phyloP scores from a whole-genome alignment of 805 yeast genomes.

The Candida parachauliodes region DNA sequence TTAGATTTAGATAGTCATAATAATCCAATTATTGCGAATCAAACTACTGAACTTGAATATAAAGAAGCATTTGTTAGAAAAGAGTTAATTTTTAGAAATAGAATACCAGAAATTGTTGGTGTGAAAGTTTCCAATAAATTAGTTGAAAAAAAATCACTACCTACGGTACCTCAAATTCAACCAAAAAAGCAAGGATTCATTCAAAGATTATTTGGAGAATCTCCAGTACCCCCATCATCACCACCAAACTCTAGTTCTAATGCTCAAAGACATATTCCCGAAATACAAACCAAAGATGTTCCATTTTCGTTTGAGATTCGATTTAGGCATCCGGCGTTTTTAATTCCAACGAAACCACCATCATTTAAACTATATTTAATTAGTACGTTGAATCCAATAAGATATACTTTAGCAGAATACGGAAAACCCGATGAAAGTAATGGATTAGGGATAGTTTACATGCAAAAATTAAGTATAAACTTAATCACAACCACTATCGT shows the following conservation, averaged over 20 bases:
- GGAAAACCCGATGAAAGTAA: constrained; percentile 40
- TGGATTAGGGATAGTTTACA: constrained; percentile 44
- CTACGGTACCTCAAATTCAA: constrained; percentile 17
- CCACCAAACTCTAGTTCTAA: constrained; percentile 11
- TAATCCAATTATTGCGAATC: constrained; percentile 16
- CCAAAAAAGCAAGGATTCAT: constrained; percentile 25
- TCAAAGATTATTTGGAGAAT: constrained; percentile 18
- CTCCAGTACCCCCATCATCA: constrained; percentile 9
- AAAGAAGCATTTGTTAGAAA: constrained; percentile 45
- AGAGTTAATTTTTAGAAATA: constrained; percentile 32
- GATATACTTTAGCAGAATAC: constrained; percentile 26
- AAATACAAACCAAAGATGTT: constrained; percentile 32
- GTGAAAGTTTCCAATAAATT: constrained; percentile 19
- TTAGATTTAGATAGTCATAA: constrained; percentile 32
- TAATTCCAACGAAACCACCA: constrained; percentile 42
- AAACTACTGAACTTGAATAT: constrained; percentile 22
- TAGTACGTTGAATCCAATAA: constrained; percentile 24
- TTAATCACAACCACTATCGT: constrained; percentile 24
- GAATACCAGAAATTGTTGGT: constrained; percentile 44
- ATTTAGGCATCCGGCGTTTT: constrained; percentile 43
- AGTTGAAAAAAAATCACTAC: constrained; percentile 17
- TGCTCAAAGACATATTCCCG: constrained; percentile 11
- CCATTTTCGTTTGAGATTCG: constrained; percentile 47
- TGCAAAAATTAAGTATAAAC: constrained; percentile 37
- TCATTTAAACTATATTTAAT: constrained; percentile 31